Evolutionary conservation across 179 eudicot genomes (phyloP).

Genomic region (Spinacia oleracea): DNA sequence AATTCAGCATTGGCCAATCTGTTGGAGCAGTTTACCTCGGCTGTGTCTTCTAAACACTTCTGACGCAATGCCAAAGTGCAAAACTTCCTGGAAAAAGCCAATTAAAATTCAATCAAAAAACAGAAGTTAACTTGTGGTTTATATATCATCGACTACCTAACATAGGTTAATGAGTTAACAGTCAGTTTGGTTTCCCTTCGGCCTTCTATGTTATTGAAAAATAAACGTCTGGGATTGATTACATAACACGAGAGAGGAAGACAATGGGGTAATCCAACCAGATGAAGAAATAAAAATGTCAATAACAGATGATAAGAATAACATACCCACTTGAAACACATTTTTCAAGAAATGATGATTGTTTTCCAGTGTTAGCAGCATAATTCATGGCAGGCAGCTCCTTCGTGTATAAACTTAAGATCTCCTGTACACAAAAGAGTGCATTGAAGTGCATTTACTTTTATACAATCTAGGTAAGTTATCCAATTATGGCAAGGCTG

Average conservation of each 20-base stretch:
- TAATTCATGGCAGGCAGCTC: conserved; percentile 87
- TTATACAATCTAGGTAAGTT: background rate
- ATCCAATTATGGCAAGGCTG: background rate
- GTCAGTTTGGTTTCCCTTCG: background rate
- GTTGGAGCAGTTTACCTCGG: conserved; percentile 49
- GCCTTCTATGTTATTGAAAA: background rate
- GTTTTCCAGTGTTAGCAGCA: conserved; percentile 93
- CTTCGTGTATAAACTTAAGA: conserved; percentile 50
- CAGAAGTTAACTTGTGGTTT: background rate
- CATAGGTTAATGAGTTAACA: background rate
- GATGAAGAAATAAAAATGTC: background rate
- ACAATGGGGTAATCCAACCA: background rate
- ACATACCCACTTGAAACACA: conserved; percentile 80
- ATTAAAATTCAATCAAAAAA: conserved; percentile 11
- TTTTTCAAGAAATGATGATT: conserved; percentile 80
- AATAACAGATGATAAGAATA: background rate
- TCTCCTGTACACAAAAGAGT: conserved; percentile 49
- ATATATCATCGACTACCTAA: background rate
- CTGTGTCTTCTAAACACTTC: conserved; percentile 39
- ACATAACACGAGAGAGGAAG: background rate
- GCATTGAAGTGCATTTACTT: background rate
- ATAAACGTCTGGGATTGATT: background rate
- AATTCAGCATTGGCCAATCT: background rate
- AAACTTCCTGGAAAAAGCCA: conserved; percentile 56
- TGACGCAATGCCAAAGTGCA: conserved; percentile 65